Conservation (phyloP, 164 flowering plant genomes). For the Aristolochia fimbriata region DNA sequence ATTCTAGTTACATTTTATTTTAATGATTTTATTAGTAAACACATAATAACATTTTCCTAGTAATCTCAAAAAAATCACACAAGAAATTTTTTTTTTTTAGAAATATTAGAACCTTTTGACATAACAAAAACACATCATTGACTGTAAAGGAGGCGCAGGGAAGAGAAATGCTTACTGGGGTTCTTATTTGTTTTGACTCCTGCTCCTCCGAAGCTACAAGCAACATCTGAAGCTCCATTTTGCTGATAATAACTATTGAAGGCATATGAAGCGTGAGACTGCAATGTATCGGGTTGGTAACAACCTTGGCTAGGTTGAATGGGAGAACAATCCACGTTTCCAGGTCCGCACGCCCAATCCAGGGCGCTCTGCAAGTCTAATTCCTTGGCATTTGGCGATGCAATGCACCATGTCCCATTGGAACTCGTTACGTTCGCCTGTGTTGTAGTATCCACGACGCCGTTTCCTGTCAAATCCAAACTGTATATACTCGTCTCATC, state of each 20-base stretch:
- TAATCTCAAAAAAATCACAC: background rate
- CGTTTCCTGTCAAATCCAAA: constrained; percentile 67
- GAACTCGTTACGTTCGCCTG: constrained; percentile 31
- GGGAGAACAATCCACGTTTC: constrained; percentile 88
- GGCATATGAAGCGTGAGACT: constrained; percentile 87
- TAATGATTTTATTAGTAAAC: too few relatives aligned
- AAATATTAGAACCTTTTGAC: too few relatives aligned
- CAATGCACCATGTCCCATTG: constrained; percentile 83
- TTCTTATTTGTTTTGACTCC: constrained; percentile 63
- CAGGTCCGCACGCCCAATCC: constrained; percentile 95
- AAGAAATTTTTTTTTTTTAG: background rate
- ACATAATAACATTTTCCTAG: background rate
- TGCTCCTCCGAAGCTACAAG: constrained; percentile 91
- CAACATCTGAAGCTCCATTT: constrained; percentile 75
- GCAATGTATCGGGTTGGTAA: constrained; percentile 70
- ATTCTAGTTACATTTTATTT: too few relatives aligned
- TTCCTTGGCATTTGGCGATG: constrained; percentile 61
- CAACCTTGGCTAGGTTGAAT: constrained; percentile 96
- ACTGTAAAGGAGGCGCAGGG: too few relatives aligned
- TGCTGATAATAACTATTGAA: constrained; percentile 93
- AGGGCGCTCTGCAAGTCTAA: constrained; percentile 60
- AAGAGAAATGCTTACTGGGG: constrained; percentile 59
- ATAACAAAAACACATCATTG: background rate
- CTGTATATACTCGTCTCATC: constrained; percentile 81
- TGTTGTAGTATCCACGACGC: constrained; percentile 28